Conservation (phyloP, 2,329 filamentous ascomycete genomes). For the Aphanoascus verrucosus region DNA sequence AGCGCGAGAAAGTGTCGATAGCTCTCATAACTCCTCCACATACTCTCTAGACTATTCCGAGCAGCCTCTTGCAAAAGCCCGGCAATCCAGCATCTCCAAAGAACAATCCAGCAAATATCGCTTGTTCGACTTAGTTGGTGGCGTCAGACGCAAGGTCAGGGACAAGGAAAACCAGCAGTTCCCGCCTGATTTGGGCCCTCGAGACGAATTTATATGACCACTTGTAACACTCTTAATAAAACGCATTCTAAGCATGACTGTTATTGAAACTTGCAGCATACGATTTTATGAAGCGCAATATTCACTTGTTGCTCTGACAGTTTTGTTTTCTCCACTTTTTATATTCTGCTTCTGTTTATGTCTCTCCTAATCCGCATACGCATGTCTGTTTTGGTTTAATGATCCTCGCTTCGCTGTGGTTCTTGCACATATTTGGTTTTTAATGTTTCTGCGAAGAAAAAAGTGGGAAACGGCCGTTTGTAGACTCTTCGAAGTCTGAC, state of each 20-base stretch:
- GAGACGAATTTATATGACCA: constrained; percentile 17
- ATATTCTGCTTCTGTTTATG: neutral
- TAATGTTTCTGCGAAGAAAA: neutral
- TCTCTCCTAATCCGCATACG: neutral
- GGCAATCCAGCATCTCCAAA: constrained; percentile 30
- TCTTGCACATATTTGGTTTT: constrained; percentile 6
- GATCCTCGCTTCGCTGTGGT: neutral
- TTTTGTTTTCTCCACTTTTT: neutral
- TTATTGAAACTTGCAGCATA: neutral
- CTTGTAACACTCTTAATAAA: neutral
- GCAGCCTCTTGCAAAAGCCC: constrained; percentile 22
- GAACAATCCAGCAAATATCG: constrained; percentile 34
- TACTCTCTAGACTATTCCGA: constrained; percentile 36
- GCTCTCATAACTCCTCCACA: constrained; percentile 39
- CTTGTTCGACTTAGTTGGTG: constrained; percentile 33
- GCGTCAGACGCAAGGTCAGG: constrained; percentile 15
- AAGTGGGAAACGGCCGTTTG: neutral
- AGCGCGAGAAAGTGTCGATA: constrained; percentile 33
- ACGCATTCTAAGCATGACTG: neutral
- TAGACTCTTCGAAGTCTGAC: neutral
- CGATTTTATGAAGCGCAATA: constrained; percentile 1
- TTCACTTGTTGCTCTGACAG: neutral
- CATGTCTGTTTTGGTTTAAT: neutral
- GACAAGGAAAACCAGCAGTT: constrained; percentile 13
- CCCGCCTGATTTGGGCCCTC: constrained; percentile 12